Percentiles rank a stretch among this genome's conserved stretches.
Conservation (phyloP, 208 protist genomes). For the Acanthamoeba healyi region DNA sequence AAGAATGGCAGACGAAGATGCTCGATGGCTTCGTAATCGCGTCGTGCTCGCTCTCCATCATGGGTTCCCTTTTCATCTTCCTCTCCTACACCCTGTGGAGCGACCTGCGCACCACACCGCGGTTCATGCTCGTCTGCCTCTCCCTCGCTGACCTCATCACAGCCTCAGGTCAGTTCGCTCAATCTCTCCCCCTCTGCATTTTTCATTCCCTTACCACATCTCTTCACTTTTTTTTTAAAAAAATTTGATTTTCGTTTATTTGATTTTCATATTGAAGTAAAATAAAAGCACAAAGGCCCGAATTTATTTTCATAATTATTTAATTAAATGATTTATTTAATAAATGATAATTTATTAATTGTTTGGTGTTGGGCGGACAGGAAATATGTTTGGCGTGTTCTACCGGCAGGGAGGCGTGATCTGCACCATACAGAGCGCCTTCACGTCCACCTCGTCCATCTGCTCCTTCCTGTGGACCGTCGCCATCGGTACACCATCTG, state of each 20-base stretch:
- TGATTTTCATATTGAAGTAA: background rate
- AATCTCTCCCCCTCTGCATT: background rate
- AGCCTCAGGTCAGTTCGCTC: background rate
- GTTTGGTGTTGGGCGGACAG: background rate
- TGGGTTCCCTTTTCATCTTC: conserved; percentile 65
- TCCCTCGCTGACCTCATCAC: conserved; percentile 54
- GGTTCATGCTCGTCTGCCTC: conserved; percentile 68
- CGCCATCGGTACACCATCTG: background rate
- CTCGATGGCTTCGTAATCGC: background rate
- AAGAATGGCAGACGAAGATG: conserved; percentile 8
- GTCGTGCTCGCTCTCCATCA: conserved; percentile 47
- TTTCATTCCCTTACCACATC: background rate
- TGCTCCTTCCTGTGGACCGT: conserved; percentile 66
- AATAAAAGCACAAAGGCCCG: too few species aligned
- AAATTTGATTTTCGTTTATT: background rate
- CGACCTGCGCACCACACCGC: conserved; percentile 48
- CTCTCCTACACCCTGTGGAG: background rate
- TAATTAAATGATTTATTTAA: background rate
- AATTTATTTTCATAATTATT: too few species aligned
- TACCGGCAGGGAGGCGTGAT: background rate
- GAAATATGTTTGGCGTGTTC: conserved; percentile 51
- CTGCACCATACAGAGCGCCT: conserved; percentile 36
- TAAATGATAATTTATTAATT: background rate
- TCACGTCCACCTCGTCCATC: conserved; percentile 47
- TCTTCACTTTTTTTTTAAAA: background rate